Conservation (phyloP, 257 asterid species). For the Gentiana dahurica region DNA sequence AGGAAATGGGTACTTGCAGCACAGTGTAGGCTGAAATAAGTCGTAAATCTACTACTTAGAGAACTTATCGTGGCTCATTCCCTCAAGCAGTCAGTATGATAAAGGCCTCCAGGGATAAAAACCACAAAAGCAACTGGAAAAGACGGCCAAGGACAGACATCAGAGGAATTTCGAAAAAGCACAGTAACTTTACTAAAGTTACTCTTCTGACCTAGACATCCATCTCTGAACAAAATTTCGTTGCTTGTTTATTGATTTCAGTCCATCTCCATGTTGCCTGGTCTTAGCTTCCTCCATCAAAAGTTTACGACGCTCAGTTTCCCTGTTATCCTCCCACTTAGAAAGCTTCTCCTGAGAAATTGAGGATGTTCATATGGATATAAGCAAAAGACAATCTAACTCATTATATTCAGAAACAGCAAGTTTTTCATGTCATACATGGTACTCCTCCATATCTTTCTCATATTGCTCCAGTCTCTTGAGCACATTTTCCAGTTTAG, state of each 20-base stretch:
- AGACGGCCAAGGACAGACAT: too few species aligned
- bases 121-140: too few species aligned
- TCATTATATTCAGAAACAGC: not conserved
- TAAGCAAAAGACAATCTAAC: conserved; percentile 6
- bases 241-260: conserved; percentile 34
- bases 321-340: conserved; percentile 75
- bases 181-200: not conserved
- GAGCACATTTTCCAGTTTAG: conserved; percentile 63
- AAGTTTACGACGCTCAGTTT: conserved; percentile 55
- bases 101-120: too few species aligned
- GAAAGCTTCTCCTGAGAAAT: conserved; percentile 48
- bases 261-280: conserved; percentile 51
- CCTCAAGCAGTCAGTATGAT: too few species aligned
- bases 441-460: conserved; percentile 86
- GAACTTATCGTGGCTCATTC: too few species aligned
- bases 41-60: too few species aligned
- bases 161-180: not conserved
- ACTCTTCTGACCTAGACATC: conserved; percentile 57
- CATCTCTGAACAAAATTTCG: conserved; percentile 47
- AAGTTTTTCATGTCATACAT: conserved; percentile 27
- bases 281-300: conserved; percentile 71
- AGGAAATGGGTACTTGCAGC: too few species aligned
- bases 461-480: conserved; percentile 74
- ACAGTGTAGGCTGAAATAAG: too few species aligned
- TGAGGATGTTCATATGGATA: conserved; percentile 11